A percentile compares a stretch with the other conserved stretches of the same genome.
These are phyloP conservation scores for Mycosphaerella sp. DNA, from an alignment of 2,329 filamentous ascomycete species.

Conservation along the genomic window DNA sequence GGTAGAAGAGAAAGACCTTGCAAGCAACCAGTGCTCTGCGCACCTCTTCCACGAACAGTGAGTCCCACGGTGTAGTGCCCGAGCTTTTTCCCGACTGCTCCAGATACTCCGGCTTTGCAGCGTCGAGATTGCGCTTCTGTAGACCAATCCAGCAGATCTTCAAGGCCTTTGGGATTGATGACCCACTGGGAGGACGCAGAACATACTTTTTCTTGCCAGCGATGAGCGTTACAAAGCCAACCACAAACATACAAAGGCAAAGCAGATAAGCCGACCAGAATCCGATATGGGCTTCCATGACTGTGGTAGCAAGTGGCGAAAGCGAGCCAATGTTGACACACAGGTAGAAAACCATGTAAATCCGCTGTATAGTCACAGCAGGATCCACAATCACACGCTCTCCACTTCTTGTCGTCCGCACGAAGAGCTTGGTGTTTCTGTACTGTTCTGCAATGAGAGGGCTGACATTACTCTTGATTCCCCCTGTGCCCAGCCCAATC, in stretches of 20 bases:
- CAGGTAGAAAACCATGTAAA: constrained; percentile 25
- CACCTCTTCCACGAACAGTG: constrained; percentile 70
- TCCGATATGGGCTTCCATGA: constrained; percentile 58
- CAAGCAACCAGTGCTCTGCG: constrained; percentile 60
- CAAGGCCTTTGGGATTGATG: constrained; percentile 58
- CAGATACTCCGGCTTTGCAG: constrained; percentile 60
- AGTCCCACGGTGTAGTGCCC: constrained; percentile 69
- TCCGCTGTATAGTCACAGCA: constrained; percentile 37
- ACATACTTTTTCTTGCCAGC: constrained; percentile 45
- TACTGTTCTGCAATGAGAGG: constrained; percentile 46
- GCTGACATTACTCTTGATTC: constrained; percentile 71
- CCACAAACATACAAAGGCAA: constrained; percentile 55
- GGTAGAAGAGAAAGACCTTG: constrained; percentile 55
- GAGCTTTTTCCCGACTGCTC: constrained; percentile 53
- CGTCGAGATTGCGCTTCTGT: constrained; percentile 39
- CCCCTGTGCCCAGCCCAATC: constrained; percentile 66
- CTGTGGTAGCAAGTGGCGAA: constrained; percentile 43
- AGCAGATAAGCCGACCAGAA: constrained; percentile 61
- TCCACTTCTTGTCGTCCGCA: constrained; percentile 37
- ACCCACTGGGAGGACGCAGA: constrained; percentile 61
- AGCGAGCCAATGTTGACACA: constrained; percentile 67
- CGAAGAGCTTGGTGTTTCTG: constrained; percentile 31
- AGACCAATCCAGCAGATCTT: constrained; percentile 53
- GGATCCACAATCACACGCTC: constrained; percentile 44
- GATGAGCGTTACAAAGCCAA: constrained; percentile 52